Conservation (phyloP, 2,329 filamentous ascomycete species). For the Colletotrichum sp. region DNA sequence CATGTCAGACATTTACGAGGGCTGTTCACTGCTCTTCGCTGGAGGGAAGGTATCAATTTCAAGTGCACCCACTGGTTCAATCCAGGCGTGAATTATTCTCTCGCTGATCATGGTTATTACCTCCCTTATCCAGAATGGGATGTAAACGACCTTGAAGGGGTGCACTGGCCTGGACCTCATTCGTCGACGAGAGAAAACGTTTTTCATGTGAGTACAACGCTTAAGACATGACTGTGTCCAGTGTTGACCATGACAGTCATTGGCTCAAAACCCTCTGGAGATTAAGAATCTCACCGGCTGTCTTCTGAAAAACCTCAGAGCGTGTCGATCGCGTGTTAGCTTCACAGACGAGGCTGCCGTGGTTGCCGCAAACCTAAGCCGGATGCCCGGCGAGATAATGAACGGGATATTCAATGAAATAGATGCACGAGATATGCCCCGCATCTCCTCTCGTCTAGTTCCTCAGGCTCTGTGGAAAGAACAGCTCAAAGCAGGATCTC, state of each 20-base stretch:
- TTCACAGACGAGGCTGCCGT: neutral
- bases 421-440: neutral
- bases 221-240: rapidly evolving
- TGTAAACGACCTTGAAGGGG: neutral
- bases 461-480: neutral
- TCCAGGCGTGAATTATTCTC: neutral
- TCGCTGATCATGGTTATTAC: neutral
- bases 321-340: neutral
- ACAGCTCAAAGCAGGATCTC: neutral
- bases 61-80: neutral
- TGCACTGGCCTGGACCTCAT: neutral
- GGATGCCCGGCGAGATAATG: neutral
- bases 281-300: neutral
- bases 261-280: neutral
- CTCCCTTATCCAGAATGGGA: neutral
- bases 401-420: neutral
- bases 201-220: neutral
- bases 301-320: neutral
- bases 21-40: neutral
- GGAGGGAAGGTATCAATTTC: neutral
- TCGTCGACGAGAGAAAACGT: neutral
- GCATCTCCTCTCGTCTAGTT: neutral
- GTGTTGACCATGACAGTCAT: neutral
- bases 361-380: neutral
- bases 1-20: neutral